These are phyloP conservation scores for Isochrysis galbana DNA, from an alignment of 78 protist genomes.

Conservation along the genomic window DNA sequence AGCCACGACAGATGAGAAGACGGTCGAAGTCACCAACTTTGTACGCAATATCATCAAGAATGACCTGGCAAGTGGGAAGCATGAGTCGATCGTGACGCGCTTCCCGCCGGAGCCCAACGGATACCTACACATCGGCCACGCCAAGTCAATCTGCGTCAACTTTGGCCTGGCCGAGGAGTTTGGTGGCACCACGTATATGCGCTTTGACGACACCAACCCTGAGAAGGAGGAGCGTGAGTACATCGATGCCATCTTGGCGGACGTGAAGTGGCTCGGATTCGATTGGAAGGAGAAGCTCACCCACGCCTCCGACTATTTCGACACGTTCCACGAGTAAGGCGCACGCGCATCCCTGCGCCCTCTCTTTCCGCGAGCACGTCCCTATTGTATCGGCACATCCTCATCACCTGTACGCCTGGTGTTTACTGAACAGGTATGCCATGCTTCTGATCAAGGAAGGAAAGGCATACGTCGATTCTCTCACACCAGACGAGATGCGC, in stretches of 20 bases:
- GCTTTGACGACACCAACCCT: conserved; percentile 79
- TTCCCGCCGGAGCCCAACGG: conserved; percentile 76
- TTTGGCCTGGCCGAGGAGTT: conserved; percentile 53
- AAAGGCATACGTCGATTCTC: conserved; percentile 64
- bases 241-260: conserved; percentile 46
- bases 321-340: conserved; percentile 24
- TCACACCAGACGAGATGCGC: conserved; percentile 40
- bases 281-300: conserved; percentile 26
- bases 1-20: no score
- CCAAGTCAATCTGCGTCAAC: conserved; percentile 59
- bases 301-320: conserved; percentile 64
- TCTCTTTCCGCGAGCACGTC: no score
- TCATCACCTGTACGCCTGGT: no score
- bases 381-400: no score
- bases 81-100: conserved; percentile 13
- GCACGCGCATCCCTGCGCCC: no score
- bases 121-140: conserved; percentile 71
- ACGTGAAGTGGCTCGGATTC: conserved; percentile 38
- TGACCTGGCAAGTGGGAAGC: conserved; percentile 27
- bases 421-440: conserved; percentile 17
- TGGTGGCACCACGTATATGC: conserved; percentile 39
- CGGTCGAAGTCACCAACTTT: background rate
- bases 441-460: conserved; percentile 51
- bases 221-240: conserved; percentile 54
- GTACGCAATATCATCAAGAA: background rate